Evolutionary conservation across 352 stramenopile species (phyloP), one percentile per base, ranked within the genome.

Genomic region (Phytopythium aichiense): DNA sequence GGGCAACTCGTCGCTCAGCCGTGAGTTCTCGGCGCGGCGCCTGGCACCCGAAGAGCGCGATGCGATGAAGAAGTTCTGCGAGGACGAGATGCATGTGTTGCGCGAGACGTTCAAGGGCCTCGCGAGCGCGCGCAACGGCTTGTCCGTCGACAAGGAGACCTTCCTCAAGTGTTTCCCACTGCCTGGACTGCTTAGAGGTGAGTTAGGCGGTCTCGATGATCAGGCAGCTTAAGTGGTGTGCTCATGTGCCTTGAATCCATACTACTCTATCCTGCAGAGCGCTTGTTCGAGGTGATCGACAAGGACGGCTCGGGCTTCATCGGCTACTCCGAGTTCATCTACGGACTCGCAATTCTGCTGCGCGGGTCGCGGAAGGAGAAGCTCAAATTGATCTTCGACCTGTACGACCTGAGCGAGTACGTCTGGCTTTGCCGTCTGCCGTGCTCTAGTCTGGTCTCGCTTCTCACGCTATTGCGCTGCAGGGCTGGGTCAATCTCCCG

Each of bases 111-210:
- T 92, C 66, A 89, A 91, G 38, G 86, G 82, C 2, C 64, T 93
- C 33, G 81, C 84, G 1, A 80, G 81, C 50, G 67, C 61, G 31
- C 83, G 79, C 72, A 86, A 85, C 59, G 82, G 84, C 23, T 68
- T 70, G 18, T 75, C 76, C 2, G 82, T 98, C 15, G 91, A 98
- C 69, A 98, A 98, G 53, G 87, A 97, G 43, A 97, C 89, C 0
- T 98, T 98, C 68, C 83, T 98, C 66, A 97, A 97, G 71, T 96
- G 92, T 57, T 98, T 98, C 56, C 87, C 89, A 0, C 79, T 98
- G 64, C 89, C 88, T 23, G 92, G 93, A 9, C 68, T 98, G 0
- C 75, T 98, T 16, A 91, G 92, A 15, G 81, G 82, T 91, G 60
- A 13, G 51, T 13, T 13, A 5, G 66, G 37, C 49, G 6, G 16